These are phyloP conservation scores for Iris pallida DNA, from an alignment of 116 monocot species.

Conservation along the genomic window DNA sequence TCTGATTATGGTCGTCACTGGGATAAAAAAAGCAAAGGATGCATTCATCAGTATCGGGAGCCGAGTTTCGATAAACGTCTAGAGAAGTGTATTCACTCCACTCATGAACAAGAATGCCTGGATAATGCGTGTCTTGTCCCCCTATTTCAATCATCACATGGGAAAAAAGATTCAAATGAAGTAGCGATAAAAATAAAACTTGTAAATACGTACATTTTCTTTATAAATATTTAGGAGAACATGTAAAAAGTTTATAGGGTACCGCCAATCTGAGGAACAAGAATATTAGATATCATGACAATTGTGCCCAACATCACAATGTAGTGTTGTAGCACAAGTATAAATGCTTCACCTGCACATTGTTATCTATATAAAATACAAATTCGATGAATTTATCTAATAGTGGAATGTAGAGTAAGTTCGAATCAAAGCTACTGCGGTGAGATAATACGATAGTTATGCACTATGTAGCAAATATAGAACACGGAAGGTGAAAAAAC, in stretches of 20 bases:
- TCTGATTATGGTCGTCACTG: slow-evolving; percentile 65
- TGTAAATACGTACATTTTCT: slow-evolving; percentile 6
- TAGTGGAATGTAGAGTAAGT: too few relatives aligned
- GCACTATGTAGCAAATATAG: too few relatives aligned
- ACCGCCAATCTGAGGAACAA: slow-evolving; percentile 81
- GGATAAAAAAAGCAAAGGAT: slow-evolving; percentile 77
- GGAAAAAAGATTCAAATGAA: background rate
- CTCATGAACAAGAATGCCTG: slow-evolving; percentile 77
- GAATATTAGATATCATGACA: slow-evolving; percentile 54
- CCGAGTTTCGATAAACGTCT: slow-evolving; percentile 66
- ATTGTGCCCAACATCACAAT: slow-evolving; percentile 78
- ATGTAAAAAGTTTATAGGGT: slow-evolving; percentile 32
- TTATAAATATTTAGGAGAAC: background rate
- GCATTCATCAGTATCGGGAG: slow-evolving; percentile 85
- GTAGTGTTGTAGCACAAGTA: slow-evolving; percentile 83
- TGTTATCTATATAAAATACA: background rate
- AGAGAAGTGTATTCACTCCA: slow-evolving; percentile 79
- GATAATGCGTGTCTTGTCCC: slow-evolving; percentile 74
- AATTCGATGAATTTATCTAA: too few relatives aligned
- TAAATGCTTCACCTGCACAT: slow-evolving; percentile 47
- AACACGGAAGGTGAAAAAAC: too few relatives aligned
- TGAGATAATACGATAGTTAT: too few relatives aligned
- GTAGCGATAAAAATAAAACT: background rate
- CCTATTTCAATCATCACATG: slow-evolving; percentile 21
- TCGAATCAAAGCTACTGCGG: too few relatives aligned